phyloP scores from a whole-genome alignment of 768 basidiomycete genomes.

The Rhodosporidiobolus odoratus region DNA sequence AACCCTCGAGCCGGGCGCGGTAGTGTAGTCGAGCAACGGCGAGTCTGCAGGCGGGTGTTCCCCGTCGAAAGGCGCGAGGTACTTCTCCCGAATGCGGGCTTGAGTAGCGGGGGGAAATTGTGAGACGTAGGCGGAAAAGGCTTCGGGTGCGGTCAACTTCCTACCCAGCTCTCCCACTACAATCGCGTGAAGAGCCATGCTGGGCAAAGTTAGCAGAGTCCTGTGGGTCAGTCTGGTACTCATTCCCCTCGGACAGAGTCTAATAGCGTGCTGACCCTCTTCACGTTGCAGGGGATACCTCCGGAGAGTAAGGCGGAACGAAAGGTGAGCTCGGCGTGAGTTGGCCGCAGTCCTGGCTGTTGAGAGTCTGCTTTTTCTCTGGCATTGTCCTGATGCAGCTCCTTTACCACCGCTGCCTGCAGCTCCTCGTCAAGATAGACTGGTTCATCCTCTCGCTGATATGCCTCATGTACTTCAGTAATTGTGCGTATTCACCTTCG shows the following conservation, averaged over 20 bases:
- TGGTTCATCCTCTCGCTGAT: conserved; percentile 67
- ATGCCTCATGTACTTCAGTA: conserved; percentile 68
- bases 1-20: conserved; percentile 5
- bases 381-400: background rate
- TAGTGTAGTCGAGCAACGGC: background rate
- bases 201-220: no score
- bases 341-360: no score
- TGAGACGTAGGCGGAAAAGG: conserved; percentile 7
- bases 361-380: no score
- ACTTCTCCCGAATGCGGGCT: background rate
- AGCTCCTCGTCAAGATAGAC: conserved; percentile 55
- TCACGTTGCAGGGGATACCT: conserved; percentile 6
- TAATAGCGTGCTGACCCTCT: background rate
- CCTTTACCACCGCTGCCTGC: background rate
- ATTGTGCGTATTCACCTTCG: conserved; percentile 51
- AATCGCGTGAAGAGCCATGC: conserved; percentile 9
- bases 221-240: no score
- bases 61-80: background rate
- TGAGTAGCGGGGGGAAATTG: background rate
- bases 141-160: background rate
- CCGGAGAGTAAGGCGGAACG: conserved; percentile 52
- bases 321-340: conserved; percentile 48
- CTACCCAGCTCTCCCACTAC: conserved; percentile 4
- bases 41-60: background rate
- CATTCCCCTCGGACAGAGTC: no score